Base-by-base conservation (phyloP, 805 yeast genomes). In the Lipomyces yamanashiensis region DNA sequence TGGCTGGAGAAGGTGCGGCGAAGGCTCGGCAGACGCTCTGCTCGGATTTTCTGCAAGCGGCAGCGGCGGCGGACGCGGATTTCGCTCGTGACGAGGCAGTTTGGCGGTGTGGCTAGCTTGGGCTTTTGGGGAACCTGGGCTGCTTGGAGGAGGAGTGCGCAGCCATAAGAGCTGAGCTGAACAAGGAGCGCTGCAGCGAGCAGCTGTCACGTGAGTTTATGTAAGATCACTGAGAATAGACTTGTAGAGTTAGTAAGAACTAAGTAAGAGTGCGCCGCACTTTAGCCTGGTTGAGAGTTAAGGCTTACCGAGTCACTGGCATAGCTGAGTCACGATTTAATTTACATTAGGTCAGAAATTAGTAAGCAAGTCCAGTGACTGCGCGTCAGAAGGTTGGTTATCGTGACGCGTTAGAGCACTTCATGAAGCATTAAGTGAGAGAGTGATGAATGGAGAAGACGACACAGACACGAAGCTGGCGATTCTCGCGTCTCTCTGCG, bases 381-480 rank as follows among this genome's bases (percentile, higher is more conserved):
- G 28, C 28, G 28, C 28, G 28, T 28, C 28, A 28, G 28, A 28
- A 28, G 28, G 2, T 28, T 5, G 28, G 28, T 28, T 28, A 28
- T 28, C 28, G 28, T 28, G 28, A 28, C 28, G 28, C 28, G 28
- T 28, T 28, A 28, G 43, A 6, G n/a, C n/a, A n/a, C n/a, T n/a
- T n/a, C n/a, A n/a, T n/a, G n/a, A n/a, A n/a, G n/a, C n/a, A n/a
- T n/a, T n/a, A n/a, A n/a, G n/a, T n/a, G n/a, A n/a, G n/a, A n/a
- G n/a, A n/a, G n/a, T 13, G 41, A 19, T 39, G 23, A 17, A 7
- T 40, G 40, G 36, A 9, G 34, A 48, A 34, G 54, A 50, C 43
- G 63, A 60, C 54, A 58, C 62, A 5, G 71, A 67, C 48, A 49
- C 61, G 23, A 49, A 53, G 23, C 66, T 67, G 7, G 71, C 70